Base-by-base conservation (phyloP, 495 filamentous ascomycete genomes). In the Penicillium argentinense region DNA sequence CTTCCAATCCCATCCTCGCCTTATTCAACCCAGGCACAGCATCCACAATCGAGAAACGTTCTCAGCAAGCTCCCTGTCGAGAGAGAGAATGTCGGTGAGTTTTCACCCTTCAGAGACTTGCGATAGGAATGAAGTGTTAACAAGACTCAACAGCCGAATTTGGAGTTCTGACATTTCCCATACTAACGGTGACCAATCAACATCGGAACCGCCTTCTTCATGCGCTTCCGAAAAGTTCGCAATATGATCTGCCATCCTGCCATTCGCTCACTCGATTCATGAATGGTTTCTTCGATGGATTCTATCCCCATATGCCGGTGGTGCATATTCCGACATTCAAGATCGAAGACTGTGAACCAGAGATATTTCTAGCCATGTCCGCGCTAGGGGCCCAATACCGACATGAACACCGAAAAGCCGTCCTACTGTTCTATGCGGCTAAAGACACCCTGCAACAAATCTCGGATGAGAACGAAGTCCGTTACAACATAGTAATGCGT, bases 261-360 rank as follows among this genome's bases (percentile, higher is more conserved):
- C 30, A 61, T 29, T 45, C 59, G 9, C 27, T 64, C 9, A 51
- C 53, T 5, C 42, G 58, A 22, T 60, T 51, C 45, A 27, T 61
- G 13, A 56, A 53, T 26, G 49, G 38, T 1, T 64, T 47, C 26
- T 56, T 59, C 13, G 53, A 53, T 39, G 48, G 50, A 1, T 54
- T 61, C 17, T 52, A 64, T 29, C 48, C 45, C 0, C 55, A 61
- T 48, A 24, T 68, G 7, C 58, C 62, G 2, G 43, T 68, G 11
- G 33, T 66, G 9, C 67, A 70, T 14, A 28, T 53, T 1, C 51
- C 63, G 9, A 61, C 67, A 5, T 66, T 67, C 30, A 47, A 24
- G 1, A 28, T 54, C 2, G 45, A 54, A 2, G 21, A 63, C 3
- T 53, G 27, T 32, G 46, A 53, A 2, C 34, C 51, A 6, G 60